Percentiles rank a stretch among this genome's conserved stretches.
phyloP scores from a whole-genome alignment of 148 eudicot species.

The Mesembryanthemum crystallinum region DNA sequence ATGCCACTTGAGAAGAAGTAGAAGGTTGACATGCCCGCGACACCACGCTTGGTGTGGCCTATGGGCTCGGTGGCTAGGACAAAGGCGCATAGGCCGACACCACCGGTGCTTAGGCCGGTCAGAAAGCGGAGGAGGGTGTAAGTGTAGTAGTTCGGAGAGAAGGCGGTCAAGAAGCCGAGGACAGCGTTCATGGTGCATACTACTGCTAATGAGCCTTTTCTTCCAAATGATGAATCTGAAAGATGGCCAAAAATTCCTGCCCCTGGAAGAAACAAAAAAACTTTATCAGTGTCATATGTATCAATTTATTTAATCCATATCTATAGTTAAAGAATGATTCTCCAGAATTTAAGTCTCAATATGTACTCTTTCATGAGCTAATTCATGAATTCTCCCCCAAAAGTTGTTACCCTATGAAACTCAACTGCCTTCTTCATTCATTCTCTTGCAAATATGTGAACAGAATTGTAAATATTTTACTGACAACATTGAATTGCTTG shows the following conservation, averaged over 20 bases:
- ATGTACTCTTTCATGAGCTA: too few species aligned
- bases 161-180: constrained; percentile 61
- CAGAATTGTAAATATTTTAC: too few species aligned
- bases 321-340: too few species aligned
- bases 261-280: constrained; percentile 42
- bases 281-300: too few species aligned
- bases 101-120: constrained; percentile 75
- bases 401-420: too few species aligned
- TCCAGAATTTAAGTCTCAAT: too few species aligned
- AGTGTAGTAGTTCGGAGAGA: constrained; percentile 48
- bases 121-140: constrained; percentile 58
- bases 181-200: constrained; percentile 60
- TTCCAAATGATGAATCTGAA: constrained; percentile 68
- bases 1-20: constrained; percentile 84
- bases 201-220: constrained; percentile 64
- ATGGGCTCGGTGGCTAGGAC: constrained; percentile 82
- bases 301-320: too few species aligned
- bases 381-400: too few species aligned
- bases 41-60: constrained; percentile 69
- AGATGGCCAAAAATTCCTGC: constrained; percentile 90
- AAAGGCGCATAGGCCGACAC: constrained; percentile 79
- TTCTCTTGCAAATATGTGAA: too few species aligned
- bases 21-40: constrained; percentile 87
- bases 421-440: too few species aligned
- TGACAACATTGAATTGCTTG: too few species aligned